Conservation (phyloP, 176 grass and related monocot species). For the Hyparrhenia diplandra region DNA sequence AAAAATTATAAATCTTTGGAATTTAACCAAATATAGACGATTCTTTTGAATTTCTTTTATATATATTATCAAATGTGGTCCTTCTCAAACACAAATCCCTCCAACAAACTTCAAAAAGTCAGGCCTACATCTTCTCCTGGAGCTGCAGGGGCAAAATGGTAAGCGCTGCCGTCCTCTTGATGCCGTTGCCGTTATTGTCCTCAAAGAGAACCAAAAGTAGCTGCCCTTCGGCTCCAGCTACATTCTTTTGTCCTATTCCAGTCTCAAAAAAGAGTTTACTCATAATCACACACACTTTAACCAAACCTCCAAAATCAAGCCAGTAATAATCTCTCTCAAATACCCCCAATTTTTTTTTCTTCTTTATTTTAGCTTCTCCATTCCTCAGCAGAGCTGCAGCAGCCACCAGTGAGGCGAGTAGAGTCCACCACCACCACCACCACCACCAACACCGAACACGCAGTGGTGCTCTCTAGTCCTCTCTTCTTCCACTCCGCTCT, state of each 20-base stretch:
- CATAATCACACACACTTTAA: slow-evolving; percentile 19
- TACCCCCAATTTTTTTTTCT: background rate
- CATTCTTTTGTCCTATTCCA: background rate
- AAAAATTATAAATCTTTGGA: too few relatives aligned
- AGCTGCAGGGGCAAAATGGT: background rate
- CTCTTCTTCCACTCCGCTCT: slow-evolving; percentile 33
- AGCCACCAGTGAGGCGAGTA: background rate
- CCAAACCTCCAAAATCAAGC: background rate
- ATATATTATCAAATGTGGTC: background rate
- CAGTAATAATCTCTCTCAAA: slow-evolving; percentile 20
- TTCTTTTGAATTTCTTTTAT: background rate
- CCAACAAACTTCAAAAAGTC: slow-evolving; percentile 28
- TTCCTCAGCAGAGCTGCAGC: slow-evolving; percentile 20
- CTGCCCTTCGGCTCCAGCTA: background rate
- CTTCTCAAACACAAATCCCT: background rate
- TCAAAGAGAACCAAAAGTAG: background rate
- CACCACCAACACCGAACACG: slow-evolving; percentile 25
- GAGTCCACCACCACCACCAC: slow-evolving; percentile 20
- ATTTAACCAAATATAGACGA: background rate
- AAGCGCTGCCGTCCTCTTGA: slow-evolving; percentile 7
- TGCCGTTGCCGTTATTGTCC: slow-evolving; percentile 10
- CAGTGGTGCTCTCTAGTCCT: slow-evolving; percentile 37
- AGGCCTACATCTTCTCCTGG: background rate
- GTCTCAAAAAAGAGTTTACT: background rate
- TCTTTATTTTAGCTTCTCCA: background rate